These are phyloP conservation scores for Metschnikowia noctiluminum DNA, from an alignment of 805 yeast genomes.

Conservation along the genomic window DNA sequence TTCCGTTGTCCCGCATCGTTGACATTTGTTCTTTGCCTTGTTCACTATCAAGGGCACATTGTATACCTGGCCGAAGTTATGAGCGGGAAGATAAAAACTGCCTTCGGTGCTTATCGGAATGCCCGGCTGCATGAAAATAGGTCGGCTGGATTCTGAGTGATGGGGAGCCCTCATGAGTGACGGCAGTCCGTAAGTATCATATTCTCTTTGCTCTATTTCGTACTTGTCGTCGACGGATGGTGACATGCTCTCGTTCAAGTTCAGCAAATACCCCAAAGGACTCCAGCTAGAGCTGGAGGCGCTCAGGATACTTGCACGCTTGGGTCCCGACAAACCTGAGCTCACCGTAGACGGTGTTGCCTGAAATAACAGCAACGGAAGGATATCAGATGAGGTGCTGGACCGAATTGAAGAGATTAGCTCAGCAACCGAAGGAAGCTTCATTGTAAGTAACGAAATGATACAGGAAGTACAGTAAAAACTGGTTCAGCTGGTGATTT, in stretches of 20 bases:
- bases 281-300: conserved; percentile 1
- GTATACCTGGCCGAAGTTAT: conserved; percentile 3
- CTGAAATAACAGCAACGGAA: neutral
- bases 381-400: neutral
- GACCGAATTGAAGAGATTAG: conserved; percentile 11
- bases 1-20: conserved; percentile 28
- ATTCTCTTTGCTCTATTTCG: neutral
- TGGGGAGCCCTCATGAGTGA: neutral
- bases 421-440: conserved; percentile 19
- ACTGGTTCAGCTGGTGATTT: no score
- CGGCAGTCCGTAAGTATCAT: neutral
- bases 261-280: neutral
- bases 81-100: neutral
- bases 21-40: conserved; percentile 35
- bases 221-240: neutral
- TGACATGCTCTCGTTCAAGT: neutral
- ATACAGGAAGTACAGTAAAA: no score
- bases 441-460: conserved; percentile 10
- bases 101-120: neutral
- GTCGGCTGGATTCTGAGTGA: neutral
- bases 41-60: conserved; percentile 15
- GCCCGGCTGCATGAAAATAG: neutral
- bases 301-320: conserved; percentile 3
- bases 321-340: neutral
- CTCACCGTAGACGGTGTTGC: neutral